These are phyloP conservation scores for Boletus vinaceobasis DNA, from an alignment of 768 basidiomycete genomes.

Conservation along the genomic window DNA sequence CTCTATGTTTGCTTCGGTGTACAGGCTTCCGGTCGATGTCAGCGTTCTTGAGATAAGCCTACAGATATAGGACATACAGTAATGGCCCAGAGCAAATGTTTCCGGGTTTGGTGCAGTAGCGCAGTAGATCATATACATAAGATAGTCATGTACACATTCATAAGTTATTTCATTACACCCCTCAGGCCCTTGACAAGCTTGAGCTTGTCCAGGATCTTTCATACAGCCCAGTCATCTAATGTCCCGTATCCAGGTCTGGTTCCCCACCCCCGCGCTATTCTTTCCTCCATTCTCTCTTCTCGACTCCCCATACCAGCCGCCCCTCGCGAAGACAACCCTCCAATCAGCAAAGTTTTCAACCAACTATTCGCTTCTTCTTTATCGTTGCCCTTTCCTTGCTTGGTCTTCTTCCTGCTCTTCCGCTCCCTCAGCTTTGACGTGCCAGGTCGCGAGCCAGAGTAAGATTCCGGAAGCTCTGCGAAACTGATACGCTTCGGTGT, in stretches of 20 bases:
- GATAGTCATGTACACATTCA: constrained; percentile 3
- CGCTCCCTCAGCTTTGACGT: constrained; percentile 35
- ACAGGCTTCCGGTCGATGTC: not conserved
- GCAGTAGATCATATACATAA: not conserved
- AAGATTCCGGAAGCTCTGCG: constrained; percentile 69
- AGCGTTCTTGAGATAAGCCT: not conserved
- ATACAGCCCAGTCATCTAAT: constrained; percentile 60
- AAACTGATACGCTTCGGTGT: constrained; percentile 80
- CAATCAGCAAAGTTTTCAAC: constrained; percentile 21
- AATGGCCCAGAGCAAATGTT: not conserved
- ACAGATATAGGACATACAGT: not conserved
- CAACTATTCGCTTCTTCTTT: constrained; percentile 24
- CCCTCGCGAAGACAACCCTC: constrained; percentile 25
- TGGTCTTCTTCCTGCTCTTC: constrained; percentile 30
- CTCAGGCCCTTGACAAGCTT: not conserved
- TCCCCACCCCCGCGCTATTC: constrained; percentile 49
- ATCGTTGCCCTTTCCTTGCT: constrained; percentile 33
- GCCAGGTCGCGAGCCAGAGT: constrained; percentile 38
- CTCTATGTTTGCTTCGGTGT: not conserved
- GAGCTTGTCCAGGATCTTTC: constrained; percentile 2
- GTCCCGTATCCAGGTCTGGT: constrained; percentile 38
- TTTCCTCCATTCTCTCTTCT: constrained; percentile 52
- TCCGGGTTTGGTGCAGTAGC: not conserved
- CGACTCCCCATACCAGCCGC: constrained; percentile 23
- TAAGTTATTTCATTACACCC: constrained; percentile 11